A percentile compares a stretch with the other conserved stretches of the same genome.
Conservation (phyloP, 2,329 filamentous ascomycete species). For the Aureobasidium sp. region DNA sequence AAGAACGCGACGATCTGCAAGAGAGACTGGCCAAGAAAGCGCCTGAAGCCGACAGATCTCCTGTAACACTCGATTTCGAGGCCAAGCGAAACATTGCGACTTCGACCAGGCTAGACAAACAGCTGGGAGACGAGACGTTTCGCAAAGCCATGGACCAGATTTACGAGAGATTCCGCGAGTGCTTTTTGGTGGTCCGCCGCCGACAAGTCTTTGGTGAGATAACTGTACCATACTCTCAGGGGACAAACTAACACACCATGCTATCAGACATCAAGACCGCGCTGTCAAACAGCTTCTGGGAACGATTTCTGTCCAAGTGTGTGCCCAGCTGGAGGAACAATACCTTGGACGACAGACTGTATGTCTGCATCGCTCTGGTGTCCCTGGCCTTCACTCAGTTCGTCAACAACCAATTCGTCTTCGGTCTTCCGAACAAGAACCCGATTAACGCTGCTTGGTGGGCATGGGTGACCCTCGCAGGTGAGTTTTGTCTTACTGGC, state of each 20-base stretch:
- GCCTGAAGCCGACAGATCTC: too few species aligned
- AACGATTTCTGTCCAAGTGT: too few species aligned
- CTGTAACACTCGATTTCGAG: not conserved
- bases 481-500: too few species aligned
- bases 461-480: too few species aligned
- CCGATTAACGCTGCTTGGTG: not conserved
- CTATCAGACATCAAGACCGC: too few species aligned
- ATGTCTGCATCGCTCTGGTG: not conserved
- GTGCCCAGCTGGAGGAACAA: not conserved
- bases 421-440: not conserved
- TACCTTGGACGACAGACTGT: not conserved
- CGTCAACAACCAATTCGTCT: not conserved
- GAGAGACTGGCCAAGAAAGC: too few species aligned
- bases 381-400: not conserved
- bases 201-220: not conserved
- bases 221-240: too few species aligned
- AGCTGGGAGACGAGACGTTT: not conserved
- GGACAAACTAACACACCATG: too few species aligned
- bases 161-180: not conserved
- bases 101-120: slow-evolving; percentile 2
- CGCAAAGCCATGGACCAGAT: not conserved
- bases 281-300: too few species aligned
- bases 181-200: not conserved
- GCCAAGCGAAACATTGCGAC: not conserved
- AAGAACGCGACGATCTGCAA: too few species aligned